Conservation (phyloP, 2,329 filamentous ascomycete genomes). For the Hypoxylon sp. region DNA sequence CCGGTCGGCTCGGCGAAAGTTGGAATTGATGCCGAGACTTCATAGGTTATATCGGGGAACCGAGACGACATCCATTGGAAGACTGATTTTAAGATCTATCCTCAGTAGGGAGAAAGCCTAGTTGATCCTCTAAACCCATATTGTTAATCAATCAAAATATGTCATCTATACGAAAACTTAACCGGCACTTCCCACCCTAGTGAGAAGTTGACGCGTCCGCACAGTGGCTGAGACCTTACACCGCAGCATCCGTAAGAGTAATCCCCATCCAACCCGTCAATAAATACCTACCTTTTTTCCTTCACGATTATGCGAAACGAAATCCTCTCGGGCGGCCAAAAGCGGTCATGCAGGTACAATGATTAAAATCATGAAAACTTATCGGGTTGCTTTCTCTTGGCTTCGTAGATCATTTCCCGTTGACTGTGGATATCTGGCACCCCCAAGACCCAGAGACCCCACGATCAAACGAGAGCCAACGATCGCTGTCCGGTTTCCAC, state of each 20-base stretch:
- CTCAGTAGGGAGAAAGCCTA: background rate
- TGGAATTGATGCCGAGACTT: slow-evolving; percentile 31
- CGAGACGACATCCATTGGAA: slow-evolving; percentile 18
- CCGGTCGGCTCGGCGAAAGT: slow-evolving; percentile 30
- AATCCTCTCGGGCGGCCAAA: slow-evolving; percentile 24
- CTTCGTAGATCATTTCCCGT: slow-evolving; percentile 38
- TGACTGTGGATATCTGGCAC: slow-evolving; percentile 3
- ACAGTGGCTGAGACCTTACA: slow-evolving; percentile 43
- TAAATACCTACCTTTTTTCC: slow-evolving; percentile 17
- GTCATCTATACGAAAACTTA: slow-evolving; percentile 14
- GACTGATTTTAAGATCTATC: slow-evolving; percentile 5
- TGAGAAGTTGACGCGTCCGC: slow-evolving; percentile 33
- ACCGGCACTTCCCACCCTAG: slow-evolving; percentile 23
- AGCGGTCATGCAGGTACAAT: slow-evolving; percentile 24
- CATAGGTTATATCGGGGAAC: slow-evolving; percentile 19
- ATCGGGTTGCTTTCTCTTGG: slow-evolving; percentile 28
- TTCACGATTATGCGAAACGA: slow-evolving; percentile 22
- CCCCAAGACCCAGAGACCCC: slow-evolving; percentile 8
- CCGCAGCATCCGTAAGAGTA: slow-evolving; percentile 31
- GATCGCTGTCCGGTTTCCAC: slow-evolving; percentile 21
- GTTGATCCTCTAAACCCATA: slow-evolving; percentile 6
- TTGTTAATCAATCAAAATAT: background rate
- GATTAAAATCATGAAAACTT: slow-evolving; percentile 26
- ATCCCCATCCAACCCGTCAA: slow-evolving; percentile 14
- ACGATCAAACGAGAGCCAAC: slow-evolving; percentile 18